phyloP scores from a whole-genome alignment of 106 monocot genomes.

The Allium cepa region DNA sequence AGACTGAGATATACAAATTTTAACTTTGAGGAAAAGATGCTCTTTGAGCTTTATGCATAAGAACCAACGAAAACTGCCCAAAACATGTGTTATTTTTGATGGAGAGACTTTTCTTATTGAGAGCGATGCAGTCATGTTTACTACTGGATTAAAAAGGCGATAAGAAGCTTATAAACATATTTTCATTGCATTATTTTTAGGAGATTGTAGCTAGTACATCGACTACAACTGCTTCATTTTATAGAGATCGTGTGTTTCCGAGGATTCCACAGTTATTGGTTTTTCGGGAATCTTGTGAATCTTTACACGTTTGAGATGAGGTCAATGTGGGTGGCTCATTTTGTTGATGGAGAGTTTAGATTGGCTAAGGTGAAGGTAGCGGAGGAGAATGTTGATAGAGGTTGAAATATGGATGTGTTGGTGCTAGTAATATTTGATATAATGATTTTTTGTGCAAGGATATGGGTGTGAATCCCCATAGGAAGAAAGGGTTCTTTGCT shows the following conservation, averaged over 20 bases:
- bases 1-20: no score
- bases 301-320: slow-evolving; percentile 53
- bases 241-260: slow-evolving; percentile 67
- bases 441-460: slow-evolving; percentile 63
- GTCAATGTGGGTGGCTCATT: slow-evolving; percentile 50
- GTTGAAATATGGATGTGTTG: slow-evolving; percentile 42
- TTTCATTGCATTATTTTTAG: slow-evolving; percentile 26
- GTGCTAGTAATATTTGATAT: slow-evolving; percentile 45
- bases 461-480: slow-evolving; percentile 46
- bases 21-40: no score
- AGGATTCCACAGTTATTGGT: slow-evolving; percentile 53
- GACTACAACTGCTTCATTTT: slow-evolving; percentile 38
- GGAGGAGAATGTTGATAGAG: slow-evolving; percentile 42
- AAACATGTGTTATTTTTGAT: slow-evolving; percentile 5
- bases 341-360: slow-evolving; percentile 47
- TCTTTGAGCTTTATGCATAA: no score
- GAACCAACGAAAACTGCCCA: no score
- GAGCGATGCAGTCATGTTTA: slow-evolving; percentile 55
- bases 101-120: slow-evolving; percentile 19
- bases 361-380: slow-evolving; percentile 43
- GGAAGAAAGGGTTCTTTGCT: slow-evolving; percentile 51
- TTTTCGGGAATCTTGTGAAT: slow-evolving; percentile 50
- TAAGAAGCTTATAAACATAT: slow-evolving; percentile 50
- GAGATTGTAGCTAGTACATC: slow-evolving; percentile 22
- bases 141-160: slow-evolving; percentile 65